Evolutionary conservation across 495 filamentous ascomycete species (phyloP).

Genomic region (Paragyromitra xinjiangensis): DNA sequence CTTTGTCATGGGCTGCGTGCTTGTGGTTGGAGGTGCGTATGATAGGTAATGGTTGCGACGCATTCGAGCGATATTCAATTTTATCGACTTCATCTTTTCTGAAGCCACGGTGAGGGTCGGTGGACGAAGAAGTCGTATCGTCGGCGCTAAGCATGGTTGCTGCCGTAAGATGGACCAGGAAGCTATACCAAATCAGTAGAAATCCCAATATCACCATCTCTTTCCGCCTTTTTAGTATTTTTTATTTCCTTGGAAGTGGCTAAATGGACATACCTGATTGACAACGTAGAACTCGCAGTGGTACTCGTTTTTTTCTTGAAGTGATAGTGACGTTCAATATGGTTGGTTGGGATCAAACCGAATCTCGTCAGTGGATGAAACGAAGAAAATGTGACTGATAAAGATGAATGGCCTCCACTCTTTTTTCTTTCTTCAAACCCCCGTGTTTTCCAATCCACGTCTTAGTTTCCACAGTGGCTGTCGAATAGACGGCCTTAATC

Average conservation of each 20-base stretch:
- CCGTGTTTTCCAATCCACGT: neutral
- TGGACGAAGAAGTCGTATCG: neutral
- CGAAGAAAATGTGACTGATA: slow-evolving; percentile 10
- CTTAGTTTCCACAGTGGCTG: neutral
- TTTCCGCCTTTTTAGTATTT: neutral
- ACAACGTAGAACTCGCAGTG: neutral
- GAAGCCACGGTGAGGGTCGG: neutral
- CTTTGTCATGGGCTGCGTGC: neutral
- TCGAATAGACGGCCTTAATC: slow-evolving; percentile 6
- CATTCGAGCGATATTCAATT: neutral
- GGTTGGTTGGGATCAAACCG: slow-evolving; percentile 7
- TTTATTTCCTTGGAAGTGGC: neutral
- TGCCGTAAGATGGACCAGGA: neutral
- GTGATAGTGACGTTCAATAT: slow-evolving; percentile 10
- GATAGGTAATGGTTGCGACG: slow-evolving; percentile 25
- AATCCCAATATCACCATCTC: neutral
- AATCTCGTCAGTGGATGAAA: neutral
- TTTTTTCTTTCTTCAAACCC: neutral
- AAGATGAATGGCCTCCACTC: slow-evolving; percentile 21
- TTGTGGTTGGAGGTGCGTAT: slow-evolving; percentile 13
- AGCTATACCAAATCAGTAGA: slow-evolving; percentile 6
- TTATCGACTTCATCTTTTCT: neutral
- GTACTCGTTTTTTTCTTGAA: neutral
- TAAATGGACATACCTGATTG: slow-evolving; percentile 17
- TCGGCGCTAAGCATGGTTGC: slow-evolving; percentile 11